A percentile compares a stretch with the other conserved stretches of the same genome.
Evolutionary conservation across 2,329 filamentous ascomycete species (phyloP).

Genomic region (Apiospora kogelbergensis): DNA sequence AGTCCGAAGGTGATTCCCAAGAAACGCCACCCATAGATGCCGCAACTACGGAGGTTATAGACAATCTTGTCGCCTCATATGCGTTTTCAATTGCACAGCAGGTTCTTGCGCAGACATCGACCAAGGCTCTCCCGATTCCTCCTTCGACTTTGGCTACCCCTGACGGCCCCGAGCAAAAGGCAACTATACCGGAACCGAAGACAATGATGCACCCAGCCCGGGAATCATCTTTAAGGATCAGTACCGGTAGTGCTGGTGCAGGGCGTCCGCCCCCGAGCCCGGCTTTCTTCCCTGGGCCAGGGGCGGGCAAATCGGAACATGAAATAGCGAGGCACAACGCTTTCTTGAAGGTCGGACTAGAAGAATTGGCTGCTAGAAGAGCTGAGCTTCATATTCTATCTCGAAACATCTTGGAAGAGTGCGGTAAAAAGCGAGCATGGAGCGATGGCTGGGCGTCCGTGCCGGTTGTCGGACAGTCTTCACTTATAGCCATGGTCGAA

Average conservation of each 20-base stretch:
- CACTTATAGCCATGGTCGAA: constrained; percentile 54
- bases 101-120: constrained; percentile 73
- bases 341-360: constrained; percentile 65
- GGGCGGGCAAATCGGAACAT: constrained; percentile 36
- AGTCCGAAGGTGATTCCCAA: constrained; percentile 36
- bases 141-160: constrained; percentile 51
- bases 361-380: constrained; percentile 78
- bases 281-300: constrained; percentile 51
- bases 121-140: constrained; percentile 66
- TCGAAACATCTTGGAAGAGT: constrained; percentile 72
- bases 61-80: constrained; percentile 77
- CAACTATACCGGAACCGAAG: constrained; percentile 65
- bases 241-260: constrained; percentile 26
- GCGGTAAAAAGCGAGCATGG: constrained; percentile 74
- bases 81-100: constrained; percentile 76
- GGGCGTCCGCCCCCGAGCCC: constrained; percentile 47
- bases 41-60: constrained; percentile 54
- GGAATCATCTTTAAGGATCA: constrained; percentile 59
- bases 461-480: constrained; percentile 46
- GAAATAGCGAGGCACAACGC: constrained; percentile 42
- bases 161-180: constrained; percentile 58
- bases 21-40: constrained; percentile 30
- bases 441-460: constrained; percentile 71
- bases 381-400: constrained; percentile 82
- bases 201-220: constrained; percentile 70